Conservation (phyloP, 192 early-diverging fungal species). For the Podila horticola region DNA sequence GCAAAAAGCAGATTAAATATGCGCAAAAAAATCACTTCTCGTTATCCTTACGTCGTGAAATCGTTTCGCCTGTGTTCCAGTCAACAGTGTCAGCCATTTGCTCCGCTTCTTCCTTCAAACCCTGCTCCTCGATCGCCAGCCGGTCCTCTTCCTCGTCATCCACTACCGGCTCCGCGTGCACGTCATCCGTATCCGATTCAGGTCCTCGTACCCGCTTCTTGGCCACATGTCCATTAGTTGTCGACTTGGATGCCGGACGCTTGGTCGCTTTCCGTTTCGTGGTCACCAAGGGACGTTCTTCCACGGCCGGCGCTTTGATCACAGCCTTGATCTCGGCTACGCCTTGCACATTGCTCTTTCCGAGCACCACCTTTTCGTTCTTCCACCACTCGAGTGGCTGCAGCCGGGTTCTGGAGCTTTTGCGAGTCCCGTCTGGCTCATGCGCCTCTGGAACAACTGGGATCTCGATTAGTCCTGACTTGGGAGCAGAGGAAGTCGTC, state of each 20-base stretch:
- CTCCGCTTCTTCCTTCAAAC: neutral
- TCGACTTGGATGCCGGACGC: neutral
- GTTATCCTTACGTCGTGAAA: constrained; percentile 3
- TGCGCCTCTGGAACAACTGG: constrained; percentile 2
- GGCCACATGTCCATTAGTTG: neutral
- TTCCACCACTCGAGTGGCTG: constrained; percentile 30
- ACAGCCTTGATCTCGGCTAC: constrained; percentile 20
- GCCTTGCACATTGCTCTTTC: neutral
- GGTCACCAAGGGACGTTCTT: neutral
- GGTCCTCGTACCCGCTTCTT: neutral
- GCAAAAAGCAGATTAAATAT: neutral
- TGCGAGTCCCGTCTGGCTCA: constrained; percentile 2
- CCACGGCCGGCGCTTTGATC: neutral
- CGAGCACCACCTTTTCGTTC: constrained; percentile 27
- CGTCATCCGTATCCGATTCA: neutral
- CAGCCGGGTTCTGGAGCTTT: constrained; percentile 11
- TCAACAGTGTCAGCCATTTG: neutral
- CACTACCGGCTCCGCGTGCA: neutral
- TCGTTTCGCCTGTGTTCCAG: neutral
- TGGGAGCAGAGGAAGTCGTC: neutral
- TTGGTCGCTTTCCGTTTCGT: constrained; percentile 1
- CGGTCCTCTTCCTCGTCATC: neutral
- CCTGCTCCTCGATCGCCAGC: neutral
- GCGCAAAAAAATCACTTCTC: neutral
- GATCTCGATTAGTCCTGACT: neutral